Conservation (phyloP, 1,139 yeast genomes). For the Saccharomycopsis hybrid region DNA sequence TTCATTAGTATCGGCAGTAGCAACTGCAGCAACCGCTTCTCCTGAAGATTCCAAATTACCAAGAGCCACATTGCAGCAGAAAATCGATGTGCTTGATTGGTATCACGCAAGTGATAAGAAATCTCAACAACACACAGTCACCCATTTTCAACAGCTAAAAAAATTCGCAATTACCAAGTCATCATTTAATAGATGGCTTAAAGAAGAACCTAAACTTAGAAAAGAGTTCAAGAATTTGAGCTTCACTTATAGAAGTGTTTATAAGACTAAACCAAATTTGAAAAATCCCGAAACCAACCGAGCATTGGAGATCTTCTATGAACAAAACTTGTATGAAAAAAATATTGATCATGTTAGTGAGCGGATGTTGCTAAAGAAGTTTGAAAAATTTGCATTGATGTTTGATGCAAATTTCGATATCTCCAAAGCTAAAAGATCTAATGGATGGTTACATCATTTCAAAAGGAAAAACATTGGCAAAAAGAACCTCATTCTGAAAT, state of each 20-base stretch:
- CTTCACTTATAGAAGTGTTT: slow-evolving; percentile 25
- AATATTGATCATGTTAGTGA: slow-evolving; percentile 25
- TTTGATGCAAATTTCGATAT: slow-evolving; percentile 13
- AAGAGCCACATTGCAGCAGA: slow-evolving; percentile 33
- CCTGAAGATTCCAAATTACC: slow-evolving; percentile 23
- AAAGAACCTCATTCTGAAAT: slow-evolving; percentile 25
- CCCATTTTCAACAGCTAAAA: slow-evolving; percentile 26
- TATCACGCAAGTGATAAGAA: slow-evolving; percentile 26
- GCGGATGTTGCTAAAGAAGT: slow-evolving; percentile 27
- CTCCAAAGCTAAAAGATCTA: slow-evolving; percentile 25
- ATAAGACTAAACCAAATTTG: slow-evolving; percentile 29
- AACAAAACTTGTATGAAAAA: slow-evolving; percentile 29
- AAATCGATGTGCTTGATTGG: slow-evolving; percentile 32
- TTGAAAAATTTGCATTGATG: slow-evolving; percentile 25
- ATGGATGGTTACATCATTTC: slow-evolving; percentile 35
- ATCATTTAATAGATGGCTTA: slow-evolving; percentile 33
- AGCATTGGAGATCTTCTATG: slow-evolving; percentile 30
- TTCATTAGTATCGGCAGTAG: slow-evolving; percentile 19
- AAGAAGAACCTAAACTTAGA: slow-evolving; percentile 27
- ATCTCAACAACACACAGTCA: slow-evolving; percentile 30
- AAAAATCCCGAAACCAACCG: slow-evolving; percentile 29
- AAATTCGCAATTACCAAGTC: slow-evolving; percentile 31
- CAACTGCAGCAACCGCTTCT: slow-evolving; percentile 24
- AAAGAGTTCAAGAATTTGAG: slow-evolving; percentile 25
- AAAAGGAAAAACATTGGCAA: slow-evolving; percentile 27